phyloP scores from a whole-genome alignment of 1,284 basidiomycete genomes.

The Exobasidium cylindrosporum region DNA sequence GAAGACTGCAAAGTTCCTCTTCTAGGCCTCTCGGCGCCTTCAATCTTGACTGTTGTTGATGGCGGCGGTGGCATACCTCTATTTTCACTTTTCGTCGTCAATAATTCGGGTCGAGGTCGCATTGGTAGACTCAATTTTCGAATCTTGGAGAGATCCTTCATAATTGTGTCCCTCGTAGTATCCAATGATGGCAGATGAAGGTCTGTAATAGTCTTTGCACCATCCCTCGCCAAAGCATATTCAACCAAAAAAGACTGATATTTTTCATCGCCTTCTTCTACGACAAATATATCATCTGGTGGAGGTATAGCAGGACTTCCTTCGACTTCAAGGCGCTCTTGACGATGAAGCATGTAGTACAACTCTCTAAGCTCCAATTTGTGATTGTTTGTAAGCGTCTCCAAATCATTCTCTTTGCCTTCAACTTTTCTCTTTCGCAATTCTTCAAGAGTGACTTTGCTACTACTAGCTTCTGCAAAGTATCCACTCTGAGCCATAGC shows the following conservation, averaged over 20 bases:
- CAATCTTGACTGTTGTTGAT: background rate
- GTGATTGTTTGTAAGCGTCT: background rate
- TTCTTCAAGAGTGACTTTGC: slow-evolving; percentile 15
- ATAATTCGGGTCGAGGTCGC: slow-evolving; percentile 4
- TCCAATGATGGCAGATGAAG: slow-evolving; percentile 7
- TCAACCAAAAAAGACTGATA: background rate
- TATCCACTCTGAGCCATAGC: background rate
- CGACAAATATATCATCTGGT: slow-evolving; percentile 8
- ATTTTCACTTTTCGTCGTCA: slow-evolving; percentile 1
- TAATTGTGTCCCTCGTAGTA: background rate
- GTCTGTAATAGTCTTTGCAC: slow-evolving; percentile 5
- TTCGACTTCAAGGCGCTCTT: slow-evolving; percentile 5
- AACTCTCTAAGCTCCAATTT: slow-evolving; percentile 13
- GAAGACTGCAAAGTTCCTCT: background rate
- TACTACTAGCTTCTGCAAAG: slow-evolving; percentile 9
- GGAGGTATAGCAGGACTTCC: slow-evolving; percentile 11
- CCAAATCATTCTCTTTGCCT: background rate
- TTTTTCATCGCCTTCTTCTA: background rate
- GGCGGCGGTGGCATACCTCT: slow-evolving; percentile 1
- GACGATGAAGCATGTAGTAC: slow-evolving; percentile 5
- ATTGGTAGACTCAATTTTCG: background rate
- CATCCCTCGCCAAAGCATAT: background rate
- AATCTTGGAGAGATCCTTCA: slow-evolving; percentile 5
- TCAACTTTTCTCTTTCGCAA: slow-evolving; percentile 5
- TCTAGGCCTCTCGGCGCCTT: background rate